Percentiles rank a stretch among this genome's conserved stretches.
Conservation (phyloP, 108 stramenopile species). For the Discostella pseudostelligera region DNA sequence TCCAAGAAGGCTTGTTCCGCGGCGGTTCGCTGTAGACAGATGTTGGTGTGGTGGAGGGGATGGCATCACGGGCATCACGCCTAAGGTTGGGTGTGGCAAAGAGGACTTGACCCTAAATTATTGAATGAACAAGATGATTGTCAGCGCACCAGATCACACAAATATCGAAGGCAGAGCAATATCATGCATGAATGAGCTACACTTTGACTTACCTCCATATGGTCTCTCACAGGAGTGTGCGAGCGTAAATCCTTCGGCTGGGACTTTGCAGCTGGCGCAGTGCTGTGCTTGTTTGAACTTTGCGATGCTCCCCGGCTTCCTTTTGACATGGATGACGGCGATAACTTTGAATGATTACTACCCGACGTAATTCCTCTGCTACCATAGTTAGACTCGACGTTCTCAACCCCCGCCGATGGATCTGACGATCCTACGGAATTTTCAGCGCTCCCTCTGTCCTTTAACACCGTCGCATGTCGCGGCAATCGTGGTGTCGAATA, state of each 20-base stretch:
- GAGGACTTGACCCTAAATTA: constrained; percentile 23
- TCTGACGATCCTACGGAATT: constrained; percentile 34
- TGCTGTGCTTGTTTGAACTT: not conserved
- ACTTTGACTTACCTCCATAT: constrained; percentile 26
- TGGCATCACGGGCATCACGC: constrained; percentile 24
- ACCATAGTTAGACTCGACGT: not conserved
- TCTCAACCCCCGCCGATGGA: constrained; percentile 1
- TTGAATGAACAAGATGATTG: not conserved
- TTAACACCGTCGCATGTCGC: constrained; percentile 17
- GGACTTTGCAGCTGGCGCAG: not conserved
- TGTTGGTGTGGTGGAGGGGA: constrained; percentile 30
- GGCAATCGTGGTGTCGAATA: constrained; percentile 14
- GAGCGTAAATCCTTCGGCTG: constrained; percentile 19
- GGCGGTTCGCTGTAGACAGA: constrained; percentile 30
- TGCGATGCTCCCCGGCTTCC: constrained; percentile 6
- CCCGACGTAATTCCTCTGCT: not conserved
- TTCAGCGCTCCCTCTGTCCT: constrained; percentile 44
- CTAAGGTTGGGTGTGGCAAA: constrained; percentile 24
- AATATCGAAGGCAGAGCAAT: not conserved
- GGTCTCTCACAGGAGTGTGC: constrained; percentile 35
- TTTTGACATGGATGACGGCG: constrained; percentile 1
- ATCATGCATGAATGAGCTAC: not conserved
- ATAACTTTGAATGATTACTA: constrained; percentile 1
- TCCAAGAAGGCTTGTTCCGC: not conserved
- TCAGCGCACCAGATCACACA: not conserved